Base-by-base conservation (phyloP, 2,329 filamentous ascomycete species). In the Penicillium occitanis region DNA sequence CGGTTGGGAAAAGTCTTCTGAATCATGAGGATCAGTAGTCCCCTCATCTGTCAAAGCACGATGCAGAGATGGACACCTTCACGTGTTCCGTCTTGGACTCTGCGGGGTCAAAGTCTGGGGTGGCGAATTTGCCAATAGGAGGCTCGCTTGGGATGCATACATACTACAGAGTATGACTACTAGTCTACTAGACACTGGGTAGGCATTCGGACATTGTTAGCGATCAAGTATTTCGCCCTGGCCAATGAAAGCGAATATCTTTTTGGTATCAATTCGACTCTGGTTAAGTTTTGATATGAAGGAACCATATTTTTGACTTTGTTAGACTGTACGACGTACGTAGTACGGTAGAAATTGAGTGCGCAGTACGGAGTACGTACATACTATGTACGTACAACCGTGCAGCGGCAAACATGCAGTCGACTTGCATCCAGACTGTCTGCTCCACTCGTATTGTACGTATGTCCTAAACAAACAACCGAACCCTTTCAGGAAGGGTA, bases 41-140 rank as follows among this genome's bases (percentile, higher is more conserved):
- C 50, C 50, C 25, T 53, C 50, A 53, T 53, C 25, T 51, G 22
- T 33, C 50, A 33, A 53, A 25, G 19, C 48, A 51, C 13, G 25
- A 17, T 51, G 48, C 48, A 30, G 48, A 37, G 10, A 57, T 13
- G 53, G 10, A 14, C 22, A 28, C 17, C 37, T 57, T 63, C 61
- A 63, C 61, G 61, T 63, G 61, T 28, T 22, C 30, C 46, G 22
- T 42, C 17, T 25, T 22, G 17, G 33, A 57, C 11, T 37, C 48
- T 42, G 61, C 33, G 61, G 61, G 61, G 44, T 63, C 25, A 22
- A 37, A 40, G 61, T 63, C 61, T 53, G 61, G 61, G 61, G 61
- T 63, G 61, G 61, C 61, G 51, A 63, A 30, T 53, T 53, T 37
- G 46, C 61, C 35, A 50, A 61, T 61, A 35, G 46, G 59, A 46